These are phyloP conservation scores for Vaccinium vitisidaea DNA, from an alignment of 148 eudicot genomes.

Conservation along the genomic window DNA sequence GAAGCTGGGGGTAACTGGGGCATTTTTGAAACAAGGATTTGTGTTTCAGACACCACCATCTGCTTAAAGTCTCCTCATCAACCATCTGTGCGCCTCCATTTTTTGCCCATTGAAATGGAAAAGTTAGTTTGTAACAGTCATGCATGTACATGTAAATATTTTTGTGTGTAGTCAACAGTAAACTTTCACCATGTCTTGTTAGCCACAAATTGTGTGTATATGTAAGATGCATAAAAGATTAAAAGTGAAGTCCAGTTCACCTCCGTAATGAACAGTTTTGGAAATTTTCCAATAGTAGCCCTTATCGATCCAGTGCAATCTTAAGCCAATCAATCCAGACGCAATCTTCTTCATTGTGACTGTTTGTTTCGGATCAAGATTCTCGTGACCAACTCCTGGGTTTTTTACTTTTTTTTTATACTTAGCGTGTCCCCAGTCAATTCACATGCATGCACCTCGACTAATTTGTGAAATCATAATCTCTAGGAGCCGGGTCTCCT, in stretches of 20 bases:
- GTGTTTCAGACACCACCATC: constrained; percentile 31
- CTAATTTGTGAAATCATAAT: no score
- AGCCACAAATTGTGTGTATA: background rate
- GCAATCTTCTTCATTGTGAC: background rate
- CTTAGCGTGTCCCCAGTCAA: background rate
- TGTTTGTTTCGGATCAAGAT: background rate
- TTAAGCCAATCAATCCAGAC: background rate
- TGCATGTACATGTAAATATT: no score
- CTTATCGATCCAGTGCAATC: no score
- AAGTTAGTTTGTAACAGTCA: background rate
- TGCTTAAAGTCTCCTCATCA: background rate
- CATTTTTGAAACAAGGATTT: constrained; percentile 65
- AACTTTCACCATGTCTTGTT: background rate
- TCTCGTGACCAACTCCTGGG: no score
- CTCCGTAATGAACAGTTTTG: background rate
- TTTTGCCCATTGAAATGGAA: background rate
- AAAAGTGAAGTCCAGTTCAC: background rate
- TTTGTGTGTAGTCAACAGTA: background rate
- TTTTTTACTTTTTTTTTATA: no score
- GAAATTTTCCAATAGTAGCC: no score
- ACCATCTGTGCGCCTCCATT: background rate
- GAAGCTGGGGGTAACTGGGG: constrained; percentile 64
- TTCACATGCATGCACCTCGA: background rate
- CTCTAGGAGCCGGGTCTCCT: no score
- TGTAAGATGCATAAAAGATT: background rate